These are phyloP conservation scores for Fusarium solani-melongenae DNA, from an alignment of 2,329 filamentous ascomycete genomes.

Conservation along the genomic window DNA sequence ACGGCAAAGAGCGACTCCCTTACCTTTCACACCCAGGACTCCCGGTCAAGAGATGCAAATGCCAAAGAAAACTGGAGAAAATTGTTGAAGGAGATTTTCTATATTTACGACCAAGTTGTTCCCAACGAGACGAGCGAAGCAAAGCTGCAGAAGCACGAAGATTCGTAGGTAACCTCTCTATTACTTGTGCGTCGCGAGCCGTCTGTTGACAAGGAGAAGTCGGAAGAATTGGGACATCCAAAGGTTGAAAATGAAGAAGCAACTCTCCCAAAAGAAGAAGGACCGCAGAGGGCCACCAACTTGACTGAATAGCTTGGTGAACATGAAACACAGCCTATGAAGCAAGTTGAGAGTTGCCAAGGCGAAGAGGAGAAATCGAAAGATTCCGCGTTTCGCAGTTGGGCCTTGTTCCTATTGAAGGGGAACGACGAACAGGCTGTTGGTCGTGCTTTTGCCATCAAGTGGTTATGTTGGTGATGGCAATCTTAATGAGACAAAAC, in stretches of 20 bases:
- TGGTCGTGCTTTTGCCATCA: neutral
- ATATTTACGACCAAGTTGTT: slow-evolving; percentile 59
- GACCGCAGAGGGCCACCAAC: slow-evolving; percentile 51
- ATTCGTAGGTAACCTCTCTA: slow-evolving; percentile 51
- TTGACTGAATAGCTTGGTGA: slow-evolving; percentile 12
- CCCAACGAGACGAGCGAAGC: slow-evolving; percentile 59
- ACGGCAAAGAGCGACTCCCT: slow-evolving; percentile 62
- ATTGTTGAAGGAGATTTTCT: slow-evolving; percentile 59
- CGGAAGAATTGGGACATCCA: slow-evolving; percentile 58
- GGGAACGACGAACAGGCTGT: neutral
- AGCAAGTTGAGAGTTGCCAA: neutral
- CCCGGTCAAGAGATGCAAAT: slow-evolving; percentile 64
- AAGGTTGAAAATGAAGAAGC: slow-evolving; percentile 59
- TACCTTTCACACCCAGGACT: slow-evolving; percentile 65
- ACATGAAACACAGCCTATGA: neutral
- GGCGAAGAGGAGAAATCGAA: neutral
- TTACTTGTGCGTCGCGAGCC: neutral
- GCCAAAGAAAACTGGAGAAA: slow-evolving; percentile 63
- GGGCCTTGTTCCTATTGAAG: neutral
- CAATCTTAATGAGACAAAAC: neutral
- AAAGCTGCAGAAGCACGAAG: slow-evolving; percentile 61
- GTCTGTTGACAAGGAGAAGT: slow-evolving; percentile 46
- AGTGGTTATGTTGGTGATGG: neutral
- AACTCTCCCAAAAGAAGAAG: slow-evolving; percentile 63
- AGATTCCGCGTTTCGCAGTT: neutral